A percentile compares a stretch with the other conserved stretches of the same genome.
Evolutionary conservation across 495 filamentous ascomycete genomes (phyloP).

Genomic region (Penicillium diatomitis): DNA sequence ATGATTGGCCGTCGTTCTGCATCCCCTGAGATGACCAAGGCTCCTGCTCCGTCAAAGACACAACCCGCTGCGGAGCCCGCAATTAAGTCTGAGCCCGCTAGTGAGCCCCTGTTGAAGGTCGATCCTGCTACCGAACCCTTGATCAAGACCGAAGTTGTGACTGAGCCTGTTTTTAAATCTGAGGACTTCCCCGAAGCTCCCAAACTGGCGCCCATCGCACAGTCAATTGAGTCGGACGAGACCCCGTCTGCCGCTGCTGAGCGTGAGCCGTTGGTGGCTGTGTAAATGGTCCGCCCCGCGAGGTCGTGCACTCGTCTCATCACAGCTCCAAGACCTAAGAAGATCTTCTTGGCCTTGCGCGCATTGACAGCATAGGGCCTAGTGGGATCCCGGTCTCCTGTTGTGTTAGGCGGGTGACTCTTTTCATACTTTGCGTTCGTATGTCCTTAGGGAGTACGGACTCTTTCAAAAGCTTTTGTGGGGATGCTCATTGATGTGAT

Average conservation of each 20-base stretch:
- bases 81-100: constrained; percentile 30
- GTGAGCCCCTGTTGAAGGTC: constrained; percentile 1
- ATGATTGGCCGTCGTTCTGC: constrained; percentile 51
- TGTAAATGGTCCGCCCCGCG: constrained; percentile 10
- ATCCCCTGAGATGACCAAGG: constrained; percentile 38
- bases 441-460: too few relatives aligned
- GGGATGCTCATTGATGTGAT: too few relatives aligned
- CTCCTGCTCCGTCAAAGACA: constrained; percentile 6
- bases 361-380: too few relatives aligned
- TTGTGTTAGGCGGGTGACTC: too few relatives aligned
- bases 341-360: too few relatives aligned
- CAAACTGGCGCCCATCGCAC: constrained; percentile 38
- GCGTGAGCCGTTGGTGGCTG: constrained; percentile 30
- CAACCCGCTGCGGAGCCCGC: constrained; percentile 11
- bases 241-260: constrained; percentile 10
- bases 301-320: neutral
- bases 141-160: constrained; percentile 33
- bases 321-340: too few relatives aligned
- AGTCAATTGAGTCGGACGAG: constrained; percentile 15
- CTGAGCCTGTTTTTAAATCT: constrained; percentile 35
- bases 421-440: too few relatives aligned
- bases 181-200: constrained; percentile 54
- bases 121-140: constrained; percentile 11
- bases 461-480: too few relatives aligned
- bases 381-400: too few relatives aligned